Evolutionary conservation across 305 asterid genomes (phyloP).

Genomic region (Striga hermonthica): DNA sequence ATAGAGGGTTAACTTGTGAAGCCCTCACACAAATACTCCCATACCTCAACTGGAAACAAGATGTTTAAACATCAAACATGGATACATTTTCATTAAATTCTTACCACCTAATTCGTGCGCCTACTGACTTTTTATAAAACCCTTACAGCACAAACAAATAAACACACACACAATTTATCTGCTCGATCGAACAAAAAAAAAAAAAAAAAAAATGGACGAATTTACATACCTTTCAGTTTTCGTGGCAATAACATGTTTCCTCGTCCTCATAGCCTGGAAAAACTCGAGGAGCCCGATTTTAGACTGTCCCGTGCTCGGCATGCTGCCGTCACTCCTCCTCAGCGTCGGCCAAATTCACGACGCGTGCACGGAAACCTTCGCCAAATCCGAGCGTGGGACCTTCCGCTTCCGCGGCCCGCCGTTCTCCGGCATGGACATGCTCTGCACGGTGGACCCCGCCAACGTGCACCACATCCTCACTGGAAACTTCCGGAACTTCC

Average conservation of each 20-base stretch:
- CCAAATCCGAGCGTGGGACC: constrained; percentile 24
- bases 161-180: neutral
- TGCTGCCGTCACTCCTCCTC: constrained; percentile 32
- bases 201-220: constrained; percentile 15
- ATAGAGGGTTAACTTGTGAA: neutral
- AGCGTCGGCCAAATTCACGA: constrained; percentile 29
- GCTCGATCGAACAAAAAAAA: neutral
- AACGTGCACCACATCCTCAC: constrained; percentile 37
- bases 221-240: constrained; percentile 15
- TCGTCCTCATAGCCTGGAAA: constrained; percentile 15
- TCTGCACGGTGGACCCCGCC: constrained; percentile 34
- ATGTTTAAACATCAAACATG: neutral
- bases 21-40: neutral
- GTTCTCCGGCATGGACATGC: constrained; percentile 38
- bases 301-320: constrained; percentile 35
- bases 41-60: neutral
- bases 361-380: constrained; percentile 10
- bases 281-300: neutral
- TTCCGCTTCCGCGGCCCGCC: constrained; percentile 36
- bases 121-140: too few species aligned
- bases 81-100: neutral
- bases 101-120: too few species aligned
- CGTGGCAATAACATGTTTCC: constrained; percentile 1
- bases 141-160: too few species aligned
- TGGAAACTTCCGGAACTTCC: constrained; percentile 33